Percentiles rank a stretch among this genome's conserved stretches.
Evolutionary conservation across 139 green algal genomes (phyloP).

Genomic region (Chlorella sp.): DNA sequence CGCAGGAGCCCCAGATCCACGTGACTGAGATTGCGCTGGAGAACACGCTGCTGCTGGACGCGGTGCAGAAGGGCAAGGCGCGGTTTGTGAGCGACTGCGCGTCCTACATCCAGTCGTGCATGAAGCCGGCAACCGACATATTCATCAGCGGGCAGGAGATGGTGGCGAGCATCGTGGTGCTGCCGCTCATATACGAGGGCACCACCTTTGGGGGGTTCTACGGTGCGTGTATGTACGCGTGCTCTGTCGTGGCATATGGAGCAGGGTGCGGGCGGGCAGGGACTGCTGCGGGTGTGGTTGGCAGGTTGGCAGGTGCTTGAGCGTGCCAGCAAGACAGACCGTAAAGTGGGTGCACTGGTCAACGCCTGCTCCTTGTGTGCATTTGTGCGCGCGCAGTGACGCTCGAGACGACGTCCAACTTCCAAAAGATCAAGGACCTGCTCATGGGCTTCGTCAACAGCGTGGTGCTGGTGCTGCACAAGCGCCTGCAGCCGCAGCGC

Average conservation of each 20-base stretch:
- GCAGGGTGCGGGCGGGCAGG: too few relatives aligned
- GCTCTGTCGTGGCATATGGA: too few relatives aligned
- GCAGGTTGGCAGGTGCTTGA: too few relatives aligned
- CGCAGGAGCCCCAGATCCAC: constrained; percentile 29
- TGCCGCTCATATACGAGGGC: constrained; percentile 47
- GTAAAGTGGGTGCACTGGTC: too few relatives aligned
- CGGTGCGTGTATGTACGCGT: too few relatives aligned
- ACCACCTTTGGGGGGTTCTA: constrained; percentile 55
- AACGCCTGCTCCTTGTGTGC: too few relatives aligned
- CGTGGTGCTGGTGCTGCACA: constrained; percentile 46
- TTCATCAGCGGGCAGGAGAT: constrained; percentile 49
- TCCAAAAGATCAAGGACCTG: constrained; percentile 58
- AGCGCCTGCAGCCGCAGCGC: constrained; percentile 35
- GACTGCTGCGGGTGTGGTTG: too few relatives aligned
- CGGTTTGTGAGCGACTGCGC: constrained; percentile 55
- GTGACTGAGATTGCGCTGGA: constrained; percentile 54
- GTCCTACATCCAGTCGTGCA: constrained; percentile 53
- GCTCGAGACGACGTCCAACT: constrained; percentile 52
- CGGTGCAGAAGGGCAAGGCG: constrained; percentile 56
- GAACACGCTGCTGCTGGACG: constrained; percentile 55
- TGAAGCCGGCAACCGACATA: constrained; percentile 56
- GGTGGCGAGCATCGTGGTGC: constrained; percentile 54
- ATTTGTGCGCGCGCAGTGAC: constrained; percentile 16
- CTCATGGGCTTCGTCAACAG: constrained; percentile 59
- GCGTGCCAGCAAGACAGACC: too few relatives aligned